Percentiles rank a stretch among this genome's conserved stretches.
phyloP scores from a whole-genome alignment of 164 flowering plant species.

The Chimonanthus praecox region DNA sequence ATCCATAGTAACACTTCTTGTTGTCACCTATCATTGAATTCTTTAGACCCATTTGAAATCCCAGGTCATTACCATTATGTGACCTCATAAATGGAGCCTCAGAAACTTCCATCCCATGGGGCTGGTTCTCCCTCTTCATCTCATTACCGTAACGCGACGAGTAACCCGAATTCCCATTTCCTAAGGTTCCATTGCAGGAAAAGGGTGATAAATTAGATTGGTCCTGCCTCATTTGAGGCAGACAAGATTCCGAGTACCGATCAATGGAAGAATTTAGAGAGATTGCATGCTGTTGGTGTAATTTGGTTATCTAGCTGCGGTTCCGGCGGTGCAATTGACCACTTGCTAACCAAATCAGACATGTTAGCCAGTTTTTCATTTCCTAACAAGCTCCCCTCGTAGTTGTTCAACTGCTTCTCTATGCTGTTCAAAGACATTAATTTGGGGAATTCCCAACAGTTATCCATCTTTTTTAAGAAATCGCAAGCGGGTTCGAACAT shows the following conservation, averaged over 20 bases:
- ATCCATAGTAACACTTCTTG: slow-evolving; percentile 19
- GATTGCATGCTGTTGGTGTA: slow-evolving; percentile 19
- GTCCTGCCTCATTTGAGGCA: slow-evolving; percentile 19
- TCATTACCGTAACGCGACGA: slow-evolving; percentile 28
- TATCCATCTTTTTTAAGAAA: slow-evolving; percentile 38
- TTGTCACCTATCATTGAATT: slow-evolving; percentile 16
- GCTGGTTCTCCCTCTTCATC: slow-evolving; percentile 17
- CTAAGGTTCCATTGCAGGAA: slow-evolving; percentile 4
- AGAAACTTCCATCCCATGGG: slow-evolving; percentile 14
- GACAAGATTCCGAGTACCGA: slow-evolving; percentile 10
- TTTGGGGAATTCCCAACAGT: slow-evolving; percentile 38
- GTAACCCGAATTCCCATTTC: slow-evolving; percentile 9
- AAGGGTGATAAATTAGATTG: slow-evolving; percentile 8
- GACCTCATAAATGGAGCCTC: slow-evolving; percentile 17
- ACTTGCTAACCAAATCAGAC: slow-evolving; percentile 39
- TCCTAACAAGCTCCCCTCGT: slow-evolving; percentile 18
- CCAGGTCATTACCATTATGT: slow-evolving; percentile 13
- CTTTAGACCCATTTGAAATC: slow-evolving; percentile 20
- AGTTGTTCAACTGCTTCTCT: slow-evolving; percentile 23
- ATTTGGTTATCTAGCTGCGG: slow-evolving; percentile 24
- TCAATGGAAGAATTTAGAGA: slow-evolving; percentile 21
- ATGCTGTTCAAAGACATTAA: slow-evolving; percentile 17
- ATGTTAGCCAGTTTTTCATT: slow-evolving; percentile 29
- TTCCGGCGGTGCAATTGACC: slow-evolving; percentile 60
- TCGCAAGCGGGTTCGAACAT: slow-evolving; percentile 41